phyloP scores from a whole-genome alignment of 2,329 filamentous ascomycete genomes.

The Arthrocladium fulminans region DNA sequence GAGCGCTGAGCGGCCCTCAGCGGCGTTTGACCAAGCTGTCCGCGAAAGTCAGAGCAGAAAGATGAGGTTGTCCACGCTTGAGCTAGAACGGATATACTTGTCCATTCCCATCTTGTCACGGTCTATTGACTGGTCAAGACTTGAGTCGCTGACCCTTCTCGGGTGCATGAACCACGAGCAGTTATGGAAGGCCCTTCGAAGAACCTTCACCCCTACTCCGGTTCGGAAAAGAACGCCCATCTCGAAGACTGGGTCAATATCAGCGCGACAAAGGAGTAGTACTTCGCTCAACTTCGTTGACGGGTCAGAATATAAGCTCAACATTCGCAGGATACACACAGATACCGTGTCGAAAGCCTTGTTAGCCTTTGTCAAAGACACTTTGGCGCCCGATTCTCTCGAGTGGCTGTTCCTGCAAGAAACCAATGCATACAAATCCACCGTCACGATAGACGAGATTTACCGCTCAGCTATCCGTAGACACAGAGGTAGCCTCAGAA shows the following conservation, averaged over 20 bases:
- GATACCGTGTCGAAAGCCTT: conserved; percentile 61
- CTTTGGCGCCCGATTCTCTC: conserved; percentile 68
- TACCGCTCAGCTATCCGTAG: conserved; percentile 60
- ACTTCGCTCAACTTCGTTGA: conserved; percentile 31
- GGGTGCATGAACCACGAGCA: conserved; percentile 64
- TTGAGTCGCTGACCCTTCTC: conserved; percentile 65
- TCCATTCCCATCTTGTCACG: conserved; percentile 61
- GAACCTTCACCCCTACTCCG: conserved; percentile 47
- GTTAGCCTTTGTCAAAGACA: conserved; percentile 66
- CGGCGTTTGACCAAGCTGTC: conserved; percentile 8
- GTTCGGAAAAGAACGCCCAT: conserved; percentile 15
- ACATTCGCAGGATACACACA: conserved; percentile 65
- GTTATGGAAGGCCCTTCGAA: conserved; percentile 64
- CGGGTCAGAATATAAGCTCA: conserved; percentile 50
- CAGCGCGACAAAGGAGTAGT: conserved; percentile 14
- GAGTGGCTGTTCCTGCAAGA: conserved; percentile 73
- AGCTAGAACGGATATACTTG: conserved; percentile 66
- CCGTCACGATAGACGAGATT: conserved; percentile 60
- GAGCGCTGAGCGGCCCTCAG: background rate
- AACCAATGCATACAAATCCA: conserved; percentile 44
- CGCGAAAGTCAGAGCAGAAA: conserved; percentile 38
- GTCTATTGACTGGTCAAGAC: conserved; percentile 63
- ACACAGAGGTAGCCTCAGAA: conserved; percentile 63
- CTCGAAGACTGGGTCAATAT: conserved; percentile 14
- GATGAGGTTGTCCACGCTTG: conserved; percentile 60